Conservation (phyloP, 2,329 filamentous ascomycete genomes). For the Colletotrichum camelliae region DNA sequence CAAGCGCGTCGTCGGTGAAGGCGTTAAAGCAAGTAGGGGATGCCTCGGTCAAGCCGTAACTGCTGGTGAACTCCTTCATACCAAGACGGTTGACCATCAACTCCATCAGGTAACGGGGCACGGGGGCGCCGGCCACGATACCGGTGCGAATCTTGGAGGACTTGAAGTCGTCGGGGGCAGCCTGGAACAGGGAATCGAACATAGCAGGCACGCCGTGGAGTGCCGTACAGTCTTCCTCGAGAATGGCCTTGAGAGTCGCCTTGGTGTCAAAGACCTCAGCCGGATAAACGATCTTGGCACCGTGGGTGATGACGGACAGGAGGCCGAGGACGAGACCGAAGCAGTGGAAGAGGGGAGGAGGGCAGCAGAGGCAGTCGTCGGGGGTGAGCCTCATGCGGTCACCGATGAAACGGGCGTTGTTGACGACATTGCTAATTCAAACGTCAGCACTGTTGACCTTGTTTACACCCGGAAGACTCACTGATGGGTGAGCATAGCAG, state of each 20-base stretch:
- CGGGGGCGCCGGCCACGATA: slow-evolving; percentile 80
- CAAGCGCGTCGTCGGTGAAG: slow-evolving; percentile 73
- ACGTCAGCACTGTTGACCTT: slow-evolving; percentile 1
- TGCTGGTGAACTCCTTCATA: slow-evolving; percentile 76
- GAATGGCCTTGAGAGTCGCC: slow-evolving; percentile 70
- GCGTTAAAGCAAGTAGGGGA: slow-evolving; percentile 84
- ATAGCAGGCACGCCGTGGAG: slow-evolving; percentile 85
- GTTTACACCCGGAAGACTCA: slow-evolving; percentile 37
- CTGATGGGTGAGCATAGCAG: slow-evolving; percentile 77
- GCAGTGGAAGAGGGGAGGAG: slow-evolving; percentile 85
- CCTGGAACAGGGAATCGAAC: slow-evolving; percentile 72
- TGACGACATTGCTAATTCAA: slow-evolving; percentile 58
- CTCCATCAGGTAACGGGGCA: slow-evolving; percentile 78
- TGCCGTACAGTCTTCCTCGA: slow-evolving; percentile 72
- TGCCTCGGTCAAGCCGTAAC: slow-evolving; percentile 78
- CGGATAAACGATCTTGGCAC: slow-evolving; percentile 78
- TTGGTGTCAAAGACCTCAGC: slow-evolving; percentile 74
- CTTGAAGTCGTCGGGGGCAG: slow-evolving; percentile 44
- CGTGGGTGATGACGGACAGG: slow-evolving; percentile 75
- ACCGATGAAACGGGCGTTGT: slow-evolving; percentile 74
- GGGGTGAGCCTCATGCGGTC: slow-evolving; percentile 74
- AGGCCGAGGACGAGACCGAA: slow-evolving; percentile 82
- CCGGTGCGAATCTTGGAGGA: slow-evolving; percentile 70
- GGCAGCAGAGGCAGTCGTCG: slow-evolving; percentile 77
- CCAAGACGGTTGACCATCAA: slow-evolving; percentile 72